Conservation (phyloP, 495 filamentous ascomycete genomes). For the Talaromyces proteolyticus region DNA sequence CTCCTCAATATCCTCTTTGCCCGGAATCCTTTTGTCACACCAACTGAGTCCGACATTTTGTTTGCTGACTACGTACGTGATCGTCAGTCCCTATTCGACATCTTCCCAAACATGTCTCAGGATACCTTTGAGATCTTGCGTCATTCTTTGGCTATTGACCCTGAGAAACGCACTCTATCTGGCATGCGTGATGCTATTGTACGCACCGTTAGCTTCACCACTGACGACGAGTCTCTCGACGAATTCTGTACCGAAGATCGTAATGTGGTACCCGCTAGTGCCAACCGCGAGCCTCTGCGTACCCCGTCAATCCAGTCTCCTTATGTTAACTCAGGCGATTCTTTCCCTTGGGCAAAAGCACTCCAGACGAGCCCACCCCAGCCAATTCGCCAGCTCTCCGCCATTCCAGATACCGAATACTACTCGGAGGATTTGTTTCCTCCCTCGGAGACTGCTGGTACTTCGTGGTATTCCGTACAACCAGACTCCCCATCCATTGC, state of each 20-base stretch:
- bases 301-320: slow-evolving; percentile 94
- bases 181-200: slow-evolving; percentile 70
- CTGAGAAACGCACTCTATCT: slow-evolving; percentile 75
- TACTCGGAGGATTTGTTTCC: slow-evolving; percentile 89
- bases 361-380: slow-evolving; percentile 72
- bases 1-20: slow-evolving; percentile 94
- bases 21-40: slow-evolving; percentile 87
- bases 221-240: slow-evolving; percentile 83
- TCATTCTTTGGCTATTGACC: slow-evolving; percentile 84
- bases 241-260: slow-evolving; percentile 88
- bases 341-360: slow-evolving; percentile 96
- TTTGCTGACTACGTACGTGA: slow-evolving; percentile 90
- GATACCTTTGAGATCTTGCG: slow-evolving; percentile 92
- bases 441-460: slow-evolving; percentile 61
- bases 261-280: slow-evolving; percentile 64
- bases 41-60: slow-evolving; percentile 77
- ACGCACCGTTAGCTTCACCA: slow-evolving; percentile 85
- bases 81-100: slow-evolving; percentile 92
- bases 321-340: slow-evolving; percentile 65
- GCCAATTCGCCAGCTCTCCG: slow-evolving; percentile 76
- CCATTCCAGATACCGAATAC: slow-evolving; percentile 71
- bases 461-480: slow-evolving; percentile 67
- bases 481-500: slow-evolving; percentile 71
- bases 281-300: slow-evolving; percentile 90
- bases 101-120: slow-evolving; percentile 97